A percentile compares a stretch with the other conserved stretches of the same genome.
Evolutionary conservation across 2,329 filamentous ascomycete species (phyloP).

Genomic region (Fusarium scirpi): DNA sequence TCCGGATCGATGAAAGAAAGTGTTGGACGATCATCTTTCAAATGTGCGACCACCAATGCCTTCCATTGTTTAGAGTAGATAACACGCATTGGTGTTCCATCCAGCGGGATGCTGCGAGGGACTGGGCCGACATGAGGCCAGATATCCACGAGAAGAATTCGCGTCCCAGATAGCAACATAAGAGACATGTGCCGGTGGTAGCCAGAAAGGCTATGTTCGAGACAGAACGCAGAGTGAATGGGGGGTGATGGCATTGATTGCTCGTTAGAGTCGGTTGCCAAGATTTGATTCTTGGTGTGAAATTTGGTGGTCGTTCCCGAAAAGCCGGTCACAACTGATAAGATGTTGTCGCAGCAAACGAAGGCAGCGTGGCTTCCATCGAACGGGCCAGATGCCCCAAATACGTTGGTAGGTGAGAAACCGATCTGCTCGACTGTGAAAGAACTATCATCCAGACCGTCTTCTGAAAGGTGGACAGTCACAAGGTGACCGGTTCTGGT

Average conservation of each 20-base stretch:
- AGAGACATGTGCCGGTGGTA: slow-evolving; percentile 56
- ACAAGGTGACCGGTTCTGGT: slow-evolving; percentile 66
- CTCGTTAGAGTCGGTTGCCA: slow-evolving; percentile 64
- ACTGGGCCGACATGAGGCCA: slow-evolving; percentile 60
- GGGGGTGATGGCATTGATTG: slow-evolving; percentile 59
- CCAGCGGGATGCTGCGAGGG: slow-evolving; percentile 61
- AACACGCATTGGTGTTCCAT: slow-evolving; percentile 63
- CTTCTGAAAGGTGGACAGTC: slow-evolving; percentile 50
- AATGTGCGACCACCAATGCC: slow-evolving; percentile 66
- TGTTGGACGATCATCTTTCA: slow-evolving; percentile 58
- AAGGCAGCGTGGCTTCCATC: slow-evolving; percentile 52
- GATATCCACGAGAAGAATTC: slow-evolving; percentile 66
- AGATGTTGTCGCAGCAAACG: slow-evolving; percentile 61
- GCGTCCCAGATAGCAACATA: slow-evolving; percentile 62
- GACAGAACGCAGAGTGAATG: slow-evolving; percentile 61
- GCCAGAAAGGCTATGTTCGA: slow-evolving; percentile 56
- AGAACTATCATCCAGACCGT: slow-evolving; percentile 39
- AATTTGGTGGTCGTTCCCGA: slow-evolving; percentile 50
- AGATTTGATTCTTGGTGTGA: slow-evolving; percentile 60
- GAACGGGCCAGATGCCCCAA: slow-evolving; percentile 45
- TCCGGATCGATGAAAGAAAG: slow-evolving; percentile 69
- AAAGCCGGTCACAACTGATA: slow-evolving; percentile 58
- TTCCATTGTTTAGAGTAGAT: slow-evolving; percentile 67
- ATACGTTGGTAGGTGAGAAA: slow-evolving; percentile 53
- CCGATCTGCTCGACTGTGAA: slow-evolving; percentile 53